Percentiles rank a stretch among this genome's conserved stretches.
These are phyloP conservation scores for Sequoiadendron giganteum DNA, from an alignment of 75 land plant species.

Conservation along the genomic window DNA sequence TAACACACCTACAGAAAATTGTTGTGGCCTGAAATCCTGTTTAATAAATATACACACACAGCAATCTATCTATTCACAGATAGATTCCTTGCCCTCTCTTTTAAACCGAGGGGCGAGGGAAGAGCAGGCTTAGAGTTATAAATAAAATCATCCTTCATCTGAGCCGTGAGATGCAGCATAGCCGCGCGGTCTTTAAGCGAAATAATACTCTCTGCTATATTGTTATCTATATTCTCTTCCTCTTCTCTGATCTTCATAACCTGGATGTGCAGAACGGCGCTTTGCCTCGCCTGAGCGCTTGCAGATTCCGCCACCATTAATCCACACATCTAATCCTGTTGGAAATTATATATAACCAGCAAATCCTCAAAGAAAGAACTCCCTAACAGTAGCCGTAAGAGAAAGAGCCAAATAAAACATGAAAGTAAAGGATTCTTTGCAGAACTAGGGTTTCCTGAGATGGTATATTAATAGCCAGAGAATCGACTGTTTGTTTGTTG, in stretches of 20 bases:
- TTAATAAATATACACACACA: not conserved
- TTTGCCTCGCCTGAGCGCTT: not conserved
- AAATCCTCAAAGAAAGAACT: not conserved
- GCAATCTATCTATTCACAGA: not conserved
- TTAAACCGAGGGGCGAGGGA: slow-evolving; percentile 2
- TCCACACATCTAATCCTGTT: not conserved
- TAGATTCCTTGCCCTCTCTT: not conserved
- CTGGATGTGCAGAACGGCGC: not conserved
- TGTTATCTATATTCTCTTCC: not conserved
- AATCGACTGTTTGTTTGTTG: too few species aligned
- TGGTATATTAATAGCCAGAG: too few species aligned
- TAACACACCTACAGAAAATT: too few species aligned
- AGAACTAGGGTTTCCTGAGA: too few species aligned
- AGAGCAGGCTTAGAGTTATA: not conserved
- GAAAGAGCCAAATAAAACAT: too few species aligned
- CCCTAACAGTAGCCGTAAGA: too few species aligned
- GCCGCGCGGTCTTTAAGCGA: not conserved
- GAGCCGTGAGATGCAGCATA: not conserved
- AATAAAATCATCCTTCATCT: not conserved
- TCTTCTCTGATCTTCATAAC: slow-evolving; percentile 9
- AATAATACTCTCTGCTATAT: not conserved
- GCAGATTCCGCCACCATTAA: not conserved
- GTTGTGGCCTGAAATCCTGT: too few species aligned
- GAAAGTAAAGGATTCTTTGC: too few species aligned
- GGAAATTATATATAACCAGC: too few species aligned